A percentile compares a stretch with the other conserved stretches of the same genome.
Conservation (phyloP, 139 green algal species). For the Asterochloris sp. region DNA sequence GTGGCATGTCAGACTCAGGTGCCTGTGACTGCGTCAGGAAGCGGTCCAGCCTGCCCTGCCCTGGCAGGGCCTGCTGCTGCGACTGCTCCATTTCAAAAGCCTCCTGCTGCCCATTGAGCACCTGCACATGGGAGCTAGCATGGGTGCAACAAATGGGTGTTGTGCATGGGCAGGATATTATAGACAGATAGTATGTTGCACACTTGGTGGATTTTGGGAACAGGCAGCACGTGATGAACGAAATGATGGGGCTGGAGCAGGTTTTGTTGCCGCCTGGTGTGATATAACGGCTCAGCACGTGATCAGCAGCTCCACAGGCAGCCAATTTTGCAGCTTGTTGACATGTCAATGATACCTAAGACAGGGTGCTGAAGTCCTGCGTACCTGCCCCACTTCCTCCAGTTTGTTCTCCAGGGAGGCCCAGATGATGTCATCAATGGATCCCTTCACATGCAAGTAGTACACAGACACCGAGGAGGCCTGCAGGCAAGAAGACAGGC, state of each 20-base stretch:
- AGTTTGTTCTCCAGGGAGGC: conserved; percentile 60
- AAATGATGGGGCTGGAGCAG: neutral
- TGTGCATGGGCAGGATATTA: neutral
- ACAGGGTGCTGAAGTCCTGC: neutral
- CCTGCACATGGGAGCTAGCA: neutral
- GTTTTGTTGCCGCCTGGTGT: neutral
- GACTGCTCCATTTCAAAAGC: conserved; percentile 12
- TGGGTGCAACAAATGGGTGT: neutral
- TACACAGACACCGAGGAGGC: conserved; percentile 63
- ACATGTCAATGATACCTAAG: neutral
- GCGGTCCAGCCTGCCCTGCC: conserved; percentile 10
- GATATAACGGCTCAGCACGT: neutral
- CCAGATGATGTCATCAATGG: conserved; percentile 91
- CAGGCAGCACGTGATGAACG: neutral
- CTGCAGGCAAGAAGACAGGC: conserved; percentile 26
- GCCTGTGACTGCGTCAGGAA: conserved; percentile 8
- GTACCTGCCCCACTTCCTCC: conserved; percentile 62
- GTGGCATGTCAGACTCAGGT: too few species aligned
- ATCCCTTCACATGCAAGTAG: conserved; percentile 69
- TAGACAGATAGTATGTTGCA: neutral
- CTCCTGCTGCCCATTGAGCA: conserved; percentile 11
- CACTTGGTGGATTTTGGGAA: neutral
- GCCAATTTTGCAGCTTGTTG: neutral
- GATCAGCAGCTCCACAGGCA: neutral
- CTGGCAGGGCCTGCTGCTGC: conserved; percentile 7